Base-by-base conservation (phyloP, 2,329 filamentous ascomycete genomes). In the Arthrobotrys entomopaga region DNA sequence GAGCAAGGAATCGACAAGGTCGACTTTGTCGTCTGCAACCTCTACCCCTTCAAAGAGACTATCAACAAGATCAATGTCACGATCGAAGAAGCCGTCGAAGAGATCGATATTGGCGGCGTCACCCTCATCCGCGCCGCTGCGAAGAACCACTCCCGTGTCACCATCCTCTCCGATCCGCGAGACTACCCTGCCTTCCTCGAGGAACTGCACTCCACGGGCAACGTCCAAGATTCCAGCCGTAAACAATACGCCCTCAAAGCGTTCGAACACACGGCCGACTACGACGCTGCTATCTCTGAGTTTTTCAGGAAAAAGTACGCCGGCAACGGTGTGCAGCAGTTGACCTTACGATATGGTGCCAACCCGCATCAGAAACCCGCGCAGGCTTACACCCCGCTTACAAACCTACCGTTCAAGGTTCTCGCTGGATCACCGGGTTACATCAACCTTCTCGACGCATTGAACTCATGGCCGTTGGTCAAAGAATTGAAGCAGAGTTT, bases 361-460 rank as follows among this genome's bases (percentile, higher is more conserved):
- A 99, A 99, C 85, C 95, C 95, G 34, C 95, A 99, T 84, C 95
- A 99, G 85, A 98, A 97, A 86, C 93, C 94, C 50, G 95, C 95
- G 34, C 88, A 93, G 19, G 93, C 94, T 60, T 97, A 88, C 82
- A 87, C 90, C 78, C 86, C 86, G 77, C 86, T 90, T 69, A 88
- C 87, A 76, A 85, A 88, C 77, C 85, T 99, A 63, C 95, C 95
- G n/a, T 97, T 97, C 88, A 97, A 94, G 85, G 92, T 96, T 26
- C 88, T 98, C 10, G 86, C 89, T 78, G 95, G 95, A 61, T 87
- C 93, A 7, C 95, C 95, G 6, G 95, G 95, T 63, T 99, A 97
- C 83, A 95, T 99, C 85, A 99, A 99, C 85, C 87, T 99, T 57
- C 88, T 99, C 56, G 95, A 99, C 83, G 92, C 92, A 58, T 87